Percentiles rank a stretch among this genome's conserved stretches.
Evolutionary conservation across 257 asterid species (phyloP).

Genomic region (Ehretia macrophylla): DNA sequence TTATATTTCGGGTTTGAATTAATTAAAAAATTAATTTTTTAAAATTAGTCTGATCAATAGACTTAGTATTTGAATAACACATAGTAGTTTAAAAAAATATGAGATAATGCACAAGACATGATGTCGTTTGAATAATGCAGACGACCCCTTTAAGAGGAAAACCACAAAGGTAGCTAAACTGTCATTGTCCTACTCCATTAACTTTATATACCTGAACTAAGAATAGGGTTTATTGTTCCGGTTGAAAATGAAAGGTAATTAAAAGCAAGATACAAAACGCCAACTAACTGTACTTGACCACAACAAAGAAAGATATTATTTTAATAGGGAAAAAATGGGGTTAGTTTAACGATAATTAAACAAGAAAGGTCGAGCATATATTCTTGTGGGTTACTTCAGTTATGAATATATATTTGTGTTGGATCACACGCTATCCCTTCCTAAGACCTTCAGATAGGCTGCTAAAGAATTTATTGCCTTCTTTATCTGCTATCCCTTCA

Average conservation of each 20-base stretch:
- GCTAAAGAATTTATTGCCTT: neutral
- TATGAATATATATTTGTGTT: conserved; percentile 20
- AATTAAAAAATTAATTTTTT: too few relatives aligned
- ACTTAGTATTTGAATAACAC: too few relatives aligned
- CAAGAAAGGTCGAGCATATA: conserved; percentile 33
- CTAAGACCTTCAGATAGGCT: conserved; percentile 6
- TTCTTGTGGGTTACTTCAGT: conserved; percentile 56
- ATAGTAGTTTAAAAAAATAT: too few relatives aligned
- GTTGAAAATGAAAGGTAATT: conserved; percentile 54
- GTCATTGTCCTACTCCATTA: conserved; percentile 43
- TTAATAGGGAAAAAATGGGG: conserved; percentile 23
- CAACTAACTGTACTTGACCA: conserved; percentile 53
- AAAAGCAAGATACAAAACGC: conserved; percentile 38
- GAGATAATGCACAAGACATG: conserved; percentile 5
- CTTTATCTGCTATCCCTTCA: neutral
- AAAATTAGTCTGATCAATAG: too few relatives aligned
- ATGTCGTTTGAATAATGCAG: conserved; percentile 12
- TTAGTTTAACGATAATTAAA: conserved; percentile 44
- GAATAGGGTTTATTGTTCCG: conserved; percentile 24
- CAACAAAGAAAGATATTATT: conserved; percentile 14
- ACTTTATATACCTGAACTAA: conserved; percentile 40
- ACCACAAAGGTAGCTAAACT: conserved; percentile 38
- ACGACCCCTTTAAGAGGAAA: conserved; percentile 7
- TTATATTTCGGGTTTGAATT: too few relatives aligned
- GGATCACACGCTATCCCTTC: conserved; percentile 37